Evolutionary conservation across 345 rosid genomes (phyloP).

Genomic region (Arabis alpina): DNA sequence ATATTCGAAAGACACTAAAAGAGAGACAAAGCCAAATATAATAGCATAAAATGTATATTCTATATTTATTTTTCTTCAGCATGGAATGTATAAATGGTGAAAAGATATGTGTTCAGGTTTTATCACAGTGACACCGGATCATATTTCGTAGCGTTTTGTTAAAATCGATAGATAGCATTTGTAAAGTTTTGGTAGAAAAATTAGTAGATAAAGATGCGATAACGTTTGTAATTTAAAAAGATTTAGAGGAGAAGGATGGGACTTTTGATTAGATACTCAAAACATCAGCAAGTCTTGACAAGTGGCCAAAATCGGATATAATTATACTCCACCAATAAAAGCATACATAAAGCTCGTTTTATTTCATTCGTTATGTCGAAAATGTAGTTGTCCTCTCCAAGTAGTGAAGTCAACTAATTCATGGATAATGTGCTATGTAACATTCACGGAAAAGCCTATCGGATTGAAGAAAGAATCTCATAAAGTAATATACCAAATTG

Average conservation of each 20-base stretch:
- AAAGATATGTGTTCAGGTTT: not conserved
- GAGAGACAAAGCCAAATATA: constrained; percentile 3
- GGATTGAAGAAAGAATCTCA: not conserved
- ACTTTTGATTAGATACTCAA: constrained; percentile 20
- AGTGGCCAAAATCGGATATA: constrained; percentile 20
- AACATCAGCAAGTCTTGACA: not conserved
- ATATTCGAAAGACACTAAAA: constrained; percentile 17
- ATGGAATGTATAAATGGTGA: not conserved
- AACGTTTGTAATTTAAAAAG: not conserved
- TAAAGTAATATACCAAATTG: not conserved
- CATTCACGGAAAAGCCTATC: constrained; percentile 6
- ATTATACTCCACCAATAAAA: constrained; percentile 32
- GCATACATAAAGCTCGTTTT: constrained; percentile 7
- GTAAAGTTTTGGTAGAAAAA: not conserved
- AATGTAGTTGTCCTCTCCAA: constrained; percentile 4
- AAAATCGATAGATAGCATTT: not conserved
- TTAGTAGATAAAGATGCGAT: constrained; percentile 6
- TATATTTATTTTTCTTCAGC: not conserved
- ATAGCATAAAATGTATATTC: not conserved
- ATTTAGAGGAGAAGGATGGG: constrained; percentile 5
- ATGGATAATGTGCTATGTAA: constrained; percentile 7
- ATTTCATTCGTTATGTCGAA: constrained; percentile 33
- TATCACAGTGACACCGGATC: not conserved
- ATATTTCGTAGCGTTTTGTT: not conserved
- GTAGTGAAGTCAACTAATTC: constrained; percentile 13